These are phyloP conservation scores for Komagataella kurtzmanii DNA, from an alignment of 805 yeast species.

Conservation along the genomic window DNA sequence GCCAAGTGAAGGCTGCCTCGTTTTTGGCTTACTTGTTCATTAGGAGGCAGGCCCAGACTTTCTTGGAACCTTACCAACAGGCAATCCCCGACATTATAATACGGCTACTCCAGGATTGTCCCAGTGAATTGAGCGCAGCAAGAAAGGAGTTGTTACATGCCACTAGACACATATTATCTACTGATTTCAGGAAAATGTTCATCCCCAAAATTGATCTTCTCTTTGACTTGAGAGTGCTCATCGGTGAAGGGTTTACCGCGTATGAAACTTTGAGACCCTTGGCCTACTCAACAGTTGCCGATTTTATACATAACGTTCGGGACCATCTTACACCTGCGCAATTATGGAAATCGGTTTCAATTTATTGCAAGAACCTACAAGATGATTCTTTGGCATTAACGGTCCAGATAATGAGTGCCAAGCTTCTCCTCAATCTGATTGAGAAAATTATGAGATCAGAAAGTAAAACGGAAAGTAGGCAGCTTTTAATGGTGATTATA, in stretches of 20 bases:
- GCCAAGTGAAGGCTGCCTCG: constrained; percentile 94
- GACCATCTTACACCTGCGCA: constrained; percentile 70
- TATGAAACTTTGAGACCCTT: constrained; percentile 82
- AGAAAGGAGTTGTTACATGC: constrained; percentile 90
- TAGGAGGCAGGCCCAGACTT: constrained; percentile 64
- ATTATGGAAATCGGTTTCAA: constrained; percentile 75
- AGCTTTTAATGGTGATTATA: constrained; percentile 72
- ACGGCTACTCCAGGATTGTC: constrained; percentile 85
- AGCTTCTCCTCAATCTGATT: constrained; percentile 71
- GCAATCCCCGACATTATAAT: constrained; percentile 80
- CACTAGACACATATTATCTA: constrained; percentile 85
- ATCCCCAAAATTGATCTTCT: constrained; percentile 75
- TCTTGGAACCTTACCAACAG: constrained; percentile 41
- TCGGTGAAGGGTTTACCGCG: constrained; percentile 89
- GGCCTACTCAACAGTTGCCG: constrained; percentile 93
- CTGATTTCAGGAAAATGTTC: constrained; percentile 73
- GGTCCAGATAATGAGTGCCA: constrained; percentile 95
- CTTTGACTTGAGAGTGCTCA: constrained; percentile 74
- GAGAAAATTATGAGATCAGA: constrained; percentile 78
- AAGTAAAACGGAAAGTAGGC: constrained; percentile 70
- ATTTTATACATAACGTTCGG: constrained; percentile 85
- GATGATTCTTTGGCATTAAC: constrained; percentile 76
- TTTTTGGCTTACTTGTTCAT: constrained; percentile 86
- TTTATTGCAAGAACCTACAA: constrained; percentile 68
- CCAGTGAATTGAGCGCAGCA: constrained; percentile 82